Conservation (phyloP, 1,284 basidiomycete genomes). For the Ustilago shanxiensis region DNA sequence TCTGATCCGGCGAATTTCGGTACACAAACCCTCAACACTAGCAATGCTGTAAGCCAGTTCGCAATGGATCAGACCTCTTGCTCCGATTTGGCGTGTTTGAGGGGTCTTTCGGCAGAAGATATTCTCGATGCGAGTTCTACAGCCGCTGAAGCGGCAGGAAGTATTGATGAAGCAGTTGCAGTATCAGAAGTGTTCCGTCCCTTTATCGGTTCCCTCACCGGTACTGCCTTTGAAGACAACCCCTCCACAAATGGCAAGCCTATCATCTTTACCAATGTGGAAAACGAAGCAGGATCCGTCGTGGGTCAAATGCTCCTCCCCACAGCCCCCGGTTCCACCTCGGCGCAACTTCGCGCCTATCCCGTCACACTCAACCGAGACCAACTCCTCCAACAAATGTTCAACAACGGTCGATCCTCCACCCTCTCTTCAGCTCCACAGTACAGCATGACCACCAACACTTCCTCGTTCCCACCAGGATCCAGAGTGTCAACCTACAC, state of each 20-base stretch:
- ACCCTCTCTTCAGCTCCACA: not conserved
- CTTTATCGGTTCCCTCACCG: conserved; percentile 40
- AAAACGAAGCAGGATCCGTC: conserved; percentile 53
- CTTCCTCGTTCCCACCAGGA: conserved; percentile 12
- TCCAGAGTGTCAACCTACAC: conserved; percentile 4
- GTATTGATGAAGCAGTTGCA: conserved; percentile 30
- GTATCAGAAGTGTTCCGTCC: conserved; percentile 54
- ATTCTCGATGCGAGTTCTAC: conserved; percentile 32
- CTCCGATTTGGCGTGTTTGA: conserved; percentile 45
- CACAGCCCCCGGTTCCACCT: conserved; percentile 7
- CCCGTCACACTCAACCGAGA: conserved; percentile 20
- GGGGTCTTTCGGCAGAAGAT: conserved; percentile 27
- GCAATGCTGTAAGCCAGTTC: conserved; percentile 35
- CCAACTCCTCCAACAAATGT: conserved; percentile 40
- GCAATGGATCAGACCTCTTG: conserved; percentile 44
- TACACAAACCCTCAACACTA: conserved; percentile 26
- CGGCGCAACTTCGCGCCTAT: conserved; percentile 17
- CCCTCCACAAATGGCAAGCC: conserved; percentile 15
- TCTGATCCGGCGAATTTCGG: conserved; percentile 58
- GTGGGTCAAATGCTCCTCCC: conserved; percentile 31
- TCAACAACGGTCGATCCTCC: conserved; percentile 38
- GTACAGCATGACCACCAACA: conserved; percentile 25
- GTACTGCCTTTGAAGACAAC: conserved; percentile 22
- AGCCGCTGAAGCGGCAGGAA: conserved; percentile 19
- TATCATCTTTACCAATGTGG: conserved; percentile 54